Evolutionary conservation across 2,329 filamentous ascomycete species (phyloP), one percentile per base, ranked within the genome.

Genomic region (Nigrospora oryzae): DNA sequence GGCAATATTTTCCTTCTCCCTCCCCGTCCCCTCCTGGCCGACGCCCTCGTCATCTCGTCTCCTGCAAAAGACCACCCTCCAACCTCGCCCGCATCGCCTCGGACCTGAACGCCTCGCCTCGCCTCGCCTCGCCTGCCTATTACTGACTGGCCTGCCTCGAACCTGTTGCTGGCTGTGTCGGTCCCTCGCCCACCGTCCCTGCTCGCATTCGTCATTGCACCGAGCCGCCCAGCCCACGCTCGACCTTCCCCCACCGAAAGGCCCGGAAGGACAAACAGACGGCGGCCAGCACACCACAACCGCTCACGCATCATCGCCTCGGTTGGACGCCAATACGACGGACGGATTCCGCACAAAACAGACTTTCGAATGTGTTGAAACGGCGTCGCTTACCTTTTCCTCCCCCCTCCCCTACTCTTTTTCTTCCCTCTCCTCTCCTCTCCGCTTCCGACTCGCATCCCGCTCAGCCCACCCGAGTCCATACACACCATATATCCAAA

Each of bases 281-380:
- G 23, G 10, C 23, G 23, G 23, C 23, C 23, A 28, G 23, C 23
- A 28, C 23, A 28, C 23, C 23, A 28, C 23, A 28, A 4, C 23
- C 23, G 23, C 23, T 28, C 23, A 28, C 23, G 5, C 23, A 28
- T 28, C 23, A 10, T 28, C 23, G 23, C 23, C 23, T 28, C 5
- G 23, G 23, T 28, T 28, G 23, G 23, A 6, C 23, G 8, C 23
- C 23, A 28, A 28, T 28, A 28, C 23, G 5, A 28, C 23, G 8
- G 23, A 28, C 23, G 48, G 47, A 42, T 36, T 46, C 43, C 44
- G 31, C 42, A 44, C 50, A 40, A 39, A 52, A 52, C 34, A 42
- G 39, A 37, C 45, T 43, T 51, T 48, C 53, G 57, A 51, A 59
- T 59, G 54, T 57, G 46, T 56, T 54, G 44, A 51, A 48, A 51